Evolutionary conservation across 2,329 filamentous ascomycete species (phyloP).

Genomic region (Colletotrichum gigasporum): DNA sequence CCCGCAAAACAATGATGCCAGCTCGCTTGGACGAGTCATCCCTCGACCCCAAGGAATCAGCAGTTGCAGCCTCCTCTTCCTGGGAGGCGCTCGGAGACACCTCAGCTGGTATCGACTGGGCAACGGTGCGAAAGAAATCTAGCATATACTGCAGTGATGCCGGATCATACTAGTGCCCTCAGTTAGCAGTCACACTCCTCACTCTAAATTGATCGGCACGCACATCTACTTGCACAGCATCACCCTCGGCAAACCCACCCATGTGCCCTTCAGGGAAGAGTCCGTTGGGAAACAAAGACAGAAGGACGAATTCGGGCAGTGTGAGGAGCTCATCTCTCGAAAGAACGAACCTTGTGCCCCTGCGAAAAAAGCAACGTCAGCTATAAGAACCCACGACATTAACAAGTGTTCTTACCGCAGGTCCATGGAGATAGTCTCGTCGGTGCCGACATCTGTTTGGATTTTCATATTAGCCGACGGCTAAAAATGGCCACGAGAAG

Average conservation of each 20-base stretch:
- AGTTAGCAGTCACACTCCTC: neutral
- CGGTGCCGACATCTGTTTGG: constrained; percentile 80
- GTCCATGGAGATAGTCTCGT: constrained; percentile 96
- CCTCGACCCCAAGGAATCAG: constrained; percentile 75
- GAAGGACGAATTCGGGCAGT: constrained; percentile 93
- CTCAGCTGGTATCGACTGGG: constrained; percentile 90
- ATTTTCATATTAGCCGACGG: constrained; percentile 8
- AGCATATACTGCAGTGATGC: constrained; percentile 98
- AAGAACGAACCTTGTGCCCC: constrained; percentile 91
- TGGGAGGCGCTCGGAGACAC: constrained; percentile 72
- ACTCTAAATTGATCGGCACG: constrained; percentile 51
- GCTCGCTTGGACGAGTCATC: constrained; percentile 89
- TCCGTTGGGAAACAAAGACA: constrained; percentile 99
- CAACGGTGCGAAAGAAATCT: constrained; percentile 96
- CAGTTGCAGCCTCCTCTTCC: constrained; percentile 69
- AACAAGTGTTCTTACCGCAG: constrained; percentile 72
- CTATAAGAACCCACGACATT: neutral
- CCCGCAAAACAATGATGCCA: constrained; percentile 94
- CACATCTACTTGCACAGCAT: constrained; percentile 97
- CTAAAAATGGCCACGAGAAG: neutral
- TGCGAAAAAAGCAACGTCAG: constrained; percentile 51
- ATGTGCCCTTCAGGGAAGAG: constrained; percentile 96
- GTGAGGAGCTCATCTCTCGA: constrained; percentile 95
- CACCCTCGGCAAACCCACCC: constrained; percentile 90
- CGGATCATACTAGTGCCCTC: constrained; percentile 84